phyloP scores from a whole-genome alignment of 805 yeast species.

The Saccharomycodes ludwigii region DNA sequence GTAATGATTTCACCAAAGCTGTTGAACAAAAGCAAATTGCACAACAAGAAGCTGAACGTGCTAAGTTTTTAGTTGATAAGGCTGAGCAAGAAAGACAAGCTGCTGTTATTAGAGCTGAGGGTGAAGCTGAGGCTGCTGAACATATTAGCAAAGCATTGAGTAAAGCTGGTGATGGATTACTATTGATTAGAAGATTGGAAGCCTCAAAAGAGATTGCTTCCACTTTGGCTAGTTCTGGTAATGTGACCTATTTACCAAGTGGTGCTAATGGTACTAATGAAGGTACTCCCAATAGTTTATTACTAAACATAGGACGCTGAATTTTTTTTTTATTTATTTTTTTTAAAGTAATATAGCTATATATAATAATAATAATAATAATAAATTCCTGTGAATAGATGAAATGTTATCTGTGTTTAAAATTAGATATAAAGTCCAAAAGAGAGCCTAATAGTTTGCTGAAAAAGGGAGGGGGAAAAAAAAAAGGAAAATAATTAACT shows the following conservation, averaged over 20 bases:
- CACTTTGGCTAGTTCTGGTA: slow-evolving; percentile 71
- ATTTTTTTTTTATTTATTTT: too few species aligned
- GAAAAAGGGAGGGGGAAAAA: too few species aligned
- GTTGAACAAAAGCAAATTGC: slow-evolving; percentile 99
- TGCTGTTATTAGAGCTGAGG: slow-evolving; percentile 91
- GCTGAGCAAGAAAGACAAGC: slow-evolving; percentile 98
- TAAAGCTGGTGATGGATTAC: slow-evolving; percentile 91
- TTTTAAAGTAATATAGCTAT: too few species aligned
- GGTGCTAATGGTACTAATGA: slow-evolving; percentile 21
- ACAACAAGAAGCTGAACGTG: slow-evolving; percentile 98
- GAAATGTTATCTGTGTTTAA: too few species aligned
- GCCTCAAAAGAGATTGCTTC: slow-evolving; percentile 93
- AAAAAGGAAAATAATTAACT: too few species aligned
- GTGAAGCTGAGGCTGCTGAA: slow-evolving; percentile 98
- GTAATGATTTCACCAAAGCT: slow-evolving; percentile 92
- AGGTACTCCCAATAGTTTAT: slow-evolving; percentile 38
- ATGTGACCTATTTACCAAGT: slow-evolving; percentile 79
- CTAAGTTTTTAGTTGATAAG: slow-evolving; percentile 81
- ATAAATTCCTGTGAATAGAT: too few species aligned
- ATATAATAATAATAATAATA: too few species aligned
- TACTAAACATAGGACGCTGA: slow-evolving; percentile 60
- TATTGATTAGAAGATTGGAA: slow-evolving; percentile 88
- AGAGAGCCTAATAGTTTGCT: too few species aligned
- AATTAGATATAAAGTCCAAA: too few species aligned
- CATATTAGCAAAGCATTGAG: slow-evolving; percentile 83